Evolutionary conservation across 2,329 filamentous ascomycete genomes (phyloP).

Genomic region (Colletotrichum cordylinicola): DNA sequence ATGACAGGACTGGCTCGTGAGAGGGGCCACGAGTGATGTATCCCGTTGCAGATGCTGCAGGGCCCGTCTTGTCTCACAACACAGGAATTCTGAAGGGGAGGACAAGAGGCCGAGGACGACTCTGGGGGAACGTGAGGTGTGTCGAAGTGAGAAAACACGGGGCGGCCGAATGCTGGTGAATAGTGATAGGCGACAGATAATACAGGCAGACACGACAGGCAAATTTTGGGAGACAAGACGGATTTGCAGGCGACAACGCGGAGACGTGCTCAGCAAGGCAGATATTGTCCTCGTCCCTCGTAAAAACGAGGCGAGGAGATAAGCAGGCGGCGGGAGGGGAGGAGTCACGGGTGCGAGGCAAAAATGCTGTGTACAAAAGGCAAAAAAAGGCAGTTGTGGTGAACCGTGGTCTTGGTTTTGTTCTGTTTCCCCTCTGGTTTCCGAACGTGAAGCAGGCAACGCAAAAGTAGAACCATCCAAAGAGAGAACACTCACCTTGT

Average conservation of each 20-base stretch:
- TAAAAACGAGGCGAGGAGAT: not conserved
- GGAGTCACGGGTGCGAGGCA: conserved; percentile 15
- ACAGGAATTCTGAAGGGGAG: conserved; percentile 2
- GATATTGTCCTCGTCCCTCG: not conserved
- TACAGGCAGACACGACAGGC: conserved; percentile 12
- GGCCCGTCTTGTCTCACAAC: conserved; percentile 12
- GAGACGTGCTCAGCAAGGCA: not conserved
- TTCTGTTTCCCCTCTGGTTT: not conserved
- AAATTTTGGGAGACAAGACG: not conserved
- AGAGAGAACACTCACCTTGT: conserved; percentile 11
- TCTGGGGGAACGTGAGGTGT: not conserved
- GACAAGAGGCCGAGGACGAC: conserved; percentile 1
- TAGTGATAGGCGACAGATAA: not conserved
- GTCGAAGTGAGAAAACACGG: conserved; percentile 3
- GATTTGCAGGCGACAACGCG: not conserved
- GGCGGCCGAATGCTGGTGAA: not conserved
- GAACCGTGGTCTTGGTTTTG: not conserved
- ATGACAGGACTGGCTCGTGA: conserved; percentile 10
- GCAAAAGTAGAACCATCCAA: not conserved
- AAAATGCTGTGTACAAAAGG: not conserved
- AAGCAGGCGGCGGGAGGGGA: not conserved
- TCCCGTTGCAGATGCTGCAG: conserved; percentile 20
- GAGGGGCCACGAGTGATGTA: conserved; percentile 18
- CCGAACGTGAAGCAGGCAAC: not conserved
- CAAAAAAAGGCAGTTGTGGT: conserved; percentile 3